These are phyloP conservation scores for Penicillium bialowiezense DNA, from an alignment of 495 filamentous ascomycete species.

Conservation along the genomic window DNA sequence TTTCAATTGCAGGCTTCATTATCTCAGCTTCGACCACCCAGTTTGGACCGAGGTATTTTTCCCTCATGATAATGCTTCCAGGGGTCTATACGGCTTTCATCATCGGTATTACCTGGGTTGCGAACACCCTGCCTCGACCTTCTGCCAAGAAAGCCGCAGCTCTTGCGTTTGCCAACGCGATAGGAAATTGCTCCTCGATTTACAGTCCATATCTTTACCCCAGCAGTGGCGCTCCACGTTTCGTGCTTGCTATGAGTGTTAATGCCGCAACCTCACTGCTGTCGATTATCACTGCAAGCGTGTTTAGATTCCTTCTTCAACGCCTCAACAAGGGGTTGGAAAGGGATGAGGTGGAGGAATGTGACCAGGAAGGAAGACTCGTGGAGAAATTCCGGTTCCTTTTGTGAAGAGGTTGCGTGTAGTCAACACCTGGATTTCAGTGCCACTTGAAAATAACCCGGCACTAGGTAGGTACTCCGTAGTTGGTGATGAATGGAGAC, in stretches of 20 bases:
- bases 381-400: too few relatives aligned
- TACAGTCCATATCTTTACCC: conserved; percentile 55
- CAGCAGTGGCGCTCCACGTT: conserved; percentile 46
- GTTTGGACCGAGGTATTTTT: conserved; percentile 34
- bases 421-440: too few relatives aligned
- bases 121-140: conserved; percentile 51
- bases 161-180: conserved; percentile 43
- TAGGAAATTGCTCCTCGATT: conserved; percentile 47
- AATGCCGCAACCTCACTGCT: too few relatives aligned
- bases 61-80: conserved; percentile 27
- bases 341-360: too few relatives aligned
- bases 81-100: not conserved
- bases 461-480: too few relatives aligned
- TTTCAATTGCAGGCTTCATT: conserved; percentile 47
- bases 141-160: conserved; percentile 49
- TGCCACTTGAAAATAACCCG: too few relatives aligned
- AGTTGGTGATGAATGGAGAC: too few relatives aligned
- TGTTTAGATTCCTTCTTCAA: too few relatives aligned
- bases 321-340: too few relatives aligned
- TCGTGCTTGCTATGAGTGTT: conserved; percentile 27
- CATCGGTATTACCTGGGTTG: conserved; percentile 54
- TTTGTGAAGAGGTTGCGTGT: too few relatives aligned
- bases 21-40: conserved; percentile 28
- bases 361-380: too few relatives aligned
- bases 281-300: too few relatives aligned